Evolutionary conservation across 768 basidiomycete genomes (phyloP).

Genomic region (Pisolithus microcarpus): DNA sequence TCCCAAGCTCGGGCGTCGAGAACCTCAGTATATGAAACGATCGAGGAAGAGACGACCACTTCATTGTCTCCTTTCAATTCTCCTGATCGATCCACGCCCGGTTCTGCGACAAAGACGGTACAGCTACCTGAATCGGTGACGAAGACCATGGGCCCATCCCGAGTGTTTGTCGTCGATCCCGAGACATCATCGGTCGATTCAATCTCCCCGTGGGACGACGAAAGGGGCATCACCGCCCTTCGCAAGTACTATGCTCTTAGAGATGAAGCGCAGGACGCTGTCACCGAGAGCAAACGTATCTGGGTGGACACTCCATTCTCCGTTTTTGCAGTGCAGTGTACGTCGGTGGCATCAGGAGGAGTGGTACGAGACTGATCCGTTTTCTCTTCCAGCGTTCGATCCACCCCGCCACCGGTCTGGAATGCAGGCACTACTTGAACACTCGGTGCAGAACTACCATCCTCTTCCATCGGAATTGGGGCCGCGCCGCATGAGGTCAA

Average conservation of each 20-base stretch:
- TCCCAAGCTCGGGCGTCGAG: conserved; percentile 58
- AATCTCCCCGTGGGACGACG: conserved; percentile 55
- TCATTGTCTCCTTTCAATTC: conserved; percentile 23
- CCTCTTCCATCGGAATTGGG: conserved; percentile 71
- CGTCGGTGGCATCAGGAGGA: conserved; percentile 21
- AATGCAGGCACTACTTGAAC: conserved; percentile 68
- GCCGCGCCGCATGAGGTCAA: conserved; percentile 52
- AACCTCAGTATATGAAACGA: conserved; percentile 71
- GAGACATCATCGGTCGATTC: conserved; percentile 44
- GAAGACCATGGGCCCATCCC: conserved; percentile 27
- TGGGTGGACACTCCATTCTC: conserved; percentile 75
- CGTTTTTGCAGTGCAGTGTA: conserved; percentile 64
- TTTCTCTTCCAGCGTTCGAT: conserved; percentile 48
- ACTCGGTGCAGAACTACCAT: conserved; percentile 63
- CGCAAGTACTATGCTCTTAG: conserved; percentile 63
- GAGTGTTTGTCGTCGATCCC: conserved; percentile 51
- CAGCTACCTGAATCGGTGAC: conserved; percentile 3
- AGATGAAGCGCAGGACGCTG: conserved; percentile 59
- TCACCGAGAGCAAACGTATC: conserved; percentile 54
- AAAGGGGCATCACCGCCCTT: conserved; percentile 55
- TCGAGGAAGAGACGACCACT: conserved; percentile 59
- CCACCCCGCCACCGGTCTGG: conserved; percentile 57
- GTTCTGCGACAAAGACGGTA: conserved; percentile 27
- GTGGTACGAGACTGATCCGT: background rate
- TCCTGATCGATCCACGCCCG: conserved; percentile 8